Base-by-base conservation (phyloP, 352 stramenopile genomes). In the Globisporangium spiculum region DNA sequence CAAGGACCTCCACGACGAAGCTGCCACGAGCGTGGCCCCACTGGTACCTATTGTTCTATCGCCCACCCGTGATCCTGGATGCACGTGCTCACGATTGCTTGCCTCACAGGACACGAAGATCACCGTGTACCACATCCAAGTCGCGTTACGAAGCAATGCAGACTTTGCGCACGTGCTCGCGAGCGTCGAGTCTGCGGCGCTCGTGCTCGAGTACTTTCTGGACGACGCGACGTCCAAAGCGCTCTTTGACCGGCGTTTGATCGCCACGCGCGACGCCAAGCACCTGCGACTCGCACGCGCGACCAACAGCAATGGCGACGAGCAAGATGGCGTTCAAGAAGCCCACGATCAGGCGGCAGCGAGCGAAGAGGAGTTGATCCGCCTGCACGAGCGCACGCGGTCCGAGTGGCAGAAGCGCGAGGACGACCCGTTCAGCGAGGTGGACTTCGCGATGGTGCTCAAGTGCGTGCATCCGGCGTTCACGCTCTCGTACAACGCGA, bases 381-480 rank as follows among this genome's bases (percentile, higher is more conserved):
- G 63, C 14, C 65, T 73, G 24, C 78, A 89, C 59, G 78, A 77
- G 63, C 73, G 75, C 52, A 86, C 75, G 46, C 77, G 79, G 12
- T 71, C 72, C 65, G 78, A 87, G 71, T 89, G 81, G 78, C 75
- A 85, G 65, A 81, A 83, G 68, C 78, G 78, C 38, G 78, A 81
- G 44, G 78, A 87, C 57, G 81, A 86, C 27, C 81, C 81, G 67
- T 89, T 89, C 70, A 72, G 69, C 14, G 81, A 89, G 8, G 77
- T 84, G 53, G 81, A 89, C 62, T 89, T 89, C 20, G 77, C 78
- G 12, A 83, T 68, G 58, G 77, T 87, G 60, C 77, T 89, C 67
- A 87, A 87, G 72, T 85, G 78, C 62, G 81, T 78, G 20, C 81
- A 89, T 54, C 78, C 80, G 22, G 80, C 78, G 60, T 87, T 86